Evolutionary conservation across 768 basidiomycete species (phyloP).

Genomic region (Serendipita sp.): DNA sequence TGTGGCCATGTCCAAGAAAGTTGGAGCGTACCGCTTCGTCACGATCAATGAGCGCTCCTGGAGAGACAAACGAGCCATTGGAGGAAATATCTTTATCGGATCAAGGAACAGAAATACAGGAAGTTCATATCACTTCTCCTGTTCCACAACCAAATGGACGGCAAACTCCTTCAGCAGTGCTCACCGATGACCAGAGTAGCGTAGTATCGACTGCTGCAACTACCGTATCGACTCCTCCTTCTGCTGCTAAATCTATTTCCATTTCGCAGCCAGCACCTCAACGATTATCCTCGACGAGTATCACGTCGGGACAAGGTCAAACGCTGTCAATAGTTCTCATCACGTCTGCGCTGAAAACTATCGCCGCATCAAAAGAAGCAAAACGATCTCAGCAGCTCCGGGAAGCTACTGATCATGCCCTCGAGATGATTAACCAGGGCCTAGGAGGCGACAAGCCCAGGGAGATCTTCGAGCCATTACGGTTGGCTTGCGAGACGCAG

Average conservation of each 20-base stretch:
- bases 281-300: not conserved
- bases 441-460: slow-evolving; percentile 61
- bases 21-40: not conserved
- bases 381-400: slow-evolving; percentile 63
- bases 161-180: not conserved
- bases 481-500: slow-evolving; percentile 88
- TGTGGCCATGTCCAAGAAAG: not conserved
- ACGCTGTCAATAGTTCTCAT: slow-evolving; percentile 28
- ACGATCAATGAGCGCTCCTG: not conserved
- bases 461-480: slow-evolving; percentile 90
- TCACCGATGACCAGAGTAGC: not conserved
- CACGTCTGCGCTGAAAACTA: slow-evolving; percentile 70
- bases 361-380: slow-evolving; percentile 77
- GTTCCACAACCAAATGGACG: not conserved
- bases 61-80: not conserved
- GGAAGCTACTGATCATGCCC: slow-evolving; percentile 66
- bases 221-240: not conserved
- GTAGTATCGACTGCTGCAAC: not conserved
- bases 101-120: not conserved
- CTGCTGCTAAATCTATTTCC: not conserved
- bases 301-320: not conserved
- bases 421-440: slow-evolving; percentile 66
- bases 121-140: not conserved
- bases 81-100: not conserved
- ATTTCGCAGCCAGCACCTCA: not conserved